Evolutionary conservation across 2,329 filamentous ascomycete species (phyloP).

Genomic region (Acarospora socialis): DNA sequence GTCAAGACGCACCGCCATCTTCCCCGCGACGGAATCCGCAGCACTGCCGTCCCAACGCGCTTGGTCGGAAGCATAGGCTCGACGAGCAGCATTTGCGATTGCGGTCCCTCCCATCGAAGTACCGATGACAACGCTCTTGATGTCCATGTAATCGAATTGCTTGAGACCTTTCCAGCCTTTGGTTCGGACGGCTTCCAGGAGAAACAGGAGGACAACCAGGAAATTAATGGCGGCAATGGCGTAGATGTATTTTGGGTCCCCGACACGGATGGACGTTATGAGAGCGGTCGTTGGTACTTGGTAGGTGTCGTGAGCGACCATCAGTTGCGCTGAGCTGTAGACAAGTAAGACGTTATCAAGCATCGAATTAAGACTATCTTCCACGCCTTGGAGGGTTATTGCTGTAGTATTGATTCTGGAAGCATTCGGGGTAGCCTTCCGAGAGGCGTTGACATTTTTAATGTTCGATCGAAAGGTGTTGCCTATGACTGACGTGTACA

Average conservation of each 20-base stretch:
- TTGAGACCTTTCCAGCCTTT: constrained; percentile 1
- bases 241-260: background rate
- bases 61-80: too few relatives aligned
- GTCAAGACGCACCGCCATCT: too few relatives aligned
- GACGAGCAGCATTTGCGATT: constrained; percentile 2
- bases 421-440: too few relatives aligned
- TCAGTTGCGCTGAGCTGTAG: constrained; percentile 23
- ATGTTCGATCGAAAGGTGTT: constrained; percentile 1
- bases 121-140: constrained; percentile 2
- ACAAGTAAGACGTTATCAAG: constrained; percentile 17
- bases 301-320: constrained; percentile 19
- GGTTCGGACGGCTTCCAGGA: background rate
- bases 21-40: too few relatives aligned
- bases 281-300: too few relatives aligned
- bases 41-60: too few relatives aligned
- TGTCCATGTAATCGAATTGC: constrained; percentile 1
- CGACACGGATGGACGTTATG: too few relatives aligned
- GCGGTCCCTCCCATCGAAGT: background rate
- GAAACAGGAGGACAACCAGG: background rate
- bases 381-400: constrained; percentile 12
- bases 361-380: constrained; percentile 12
- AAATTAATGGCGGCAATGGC: background rate
- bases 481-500: constrained; percentile 4
- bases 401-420: too few relatives aligned
- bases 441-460: background rate